Evolutionary conservation across 148 eudicot species (phyloP), one percentile per base, ranked within the genome.

Genomic region (Vaccinium darrowii): DNA sequence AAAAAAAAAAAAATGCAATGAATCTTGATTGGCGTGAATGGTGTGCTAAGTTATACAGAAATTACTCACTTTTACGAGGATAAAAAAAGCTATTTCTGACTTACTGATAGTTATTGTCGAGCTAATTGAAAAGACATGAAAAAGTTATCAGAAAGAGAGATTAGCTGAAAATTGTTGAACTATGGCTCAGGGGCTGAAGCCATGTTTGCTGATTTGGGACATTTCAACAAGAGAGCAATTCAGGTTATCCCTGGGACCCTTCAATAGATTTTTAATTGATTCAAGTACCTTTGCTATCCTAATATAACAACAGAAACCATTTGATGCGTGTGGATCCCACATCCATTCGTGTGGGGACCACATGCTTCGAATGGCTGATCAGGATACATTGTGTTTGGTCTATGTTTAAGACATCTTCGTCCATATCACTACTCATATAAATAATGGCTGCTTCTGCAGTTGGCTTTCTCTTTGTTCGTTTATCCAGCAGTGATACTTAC

Each of bases 171-270:
- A 33, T 80, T 43, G 16, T 9, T 9, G 39, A 15, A 19, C 23
- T 7, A 18, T 80, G 27, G 19, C 1, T 18, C 84, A 86, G 92
- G 92, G 10, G 89, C 90, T 53, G 92, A 90, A 76, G 90, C 92
- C 9, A 83, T 90, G 87, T 90, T 90, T 88, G 90, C 92, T 51
- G 92, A 90, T 82, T 60, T 90, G 25, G 92, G 90, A 11, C 92
- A 90, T 71, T 90, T 90, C 85, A 78, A 83, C 74, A 79, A 77
- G 52, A 78, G 80, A 39, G 81, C 92, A 49, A 88, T 90, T 52
- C 89, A 85, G 85, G 87, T 88, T 5, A 81, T 53, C 52, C 6
- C 16, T 7, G 78, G 27, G 15, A 47, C 27, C 52, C 74, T 65
- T 65, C 72, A 23, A 65, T 65, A 63, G 69, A 62, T 21, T 63